These are phyloP conservation scores for Bothriochloa decipiens DNA, from an alignment of 176 grass and related monocot species.

Conservation along the genomic window DNA sequence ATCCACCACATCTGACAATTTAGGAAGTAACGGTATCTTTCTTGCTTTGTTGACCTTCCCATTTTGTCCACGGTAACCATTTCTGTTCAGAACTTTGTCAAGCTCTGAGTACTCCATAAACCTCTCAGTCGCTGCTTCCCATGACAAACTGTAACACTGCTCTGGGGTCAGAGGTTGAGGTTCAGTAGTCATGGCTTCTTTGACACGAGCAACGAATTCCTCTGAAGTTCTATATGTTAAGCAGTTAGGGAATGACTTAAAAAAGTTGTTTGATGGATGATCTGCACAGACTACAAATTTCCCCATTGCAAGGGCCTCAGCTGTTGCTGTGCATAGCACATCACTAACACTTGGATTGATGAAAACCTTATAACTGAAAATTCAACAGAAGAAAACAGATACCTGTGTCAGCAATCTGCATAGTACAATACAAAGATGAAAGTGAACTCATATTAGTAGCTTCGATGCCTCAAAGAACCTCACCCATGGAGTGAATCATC, in stretches of 20 bases:
- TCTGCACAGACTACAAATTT: slow-evolving; percentile 96
- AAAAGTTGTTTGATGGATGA: slow-evolving; percentile 94
- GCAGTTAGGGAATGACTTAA: slow-evolving; percentile 93
- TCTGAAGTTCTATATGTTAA: slow-evolving; percentile 82
- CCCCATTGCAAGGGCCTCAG: slow-evolving; percentile 93
- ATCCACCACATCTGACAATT: slow-evolving; percentile 64
- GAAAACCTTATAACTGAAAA: slow-evolving; percentile 90
- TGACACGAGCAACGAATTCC: slow-evolving; percentile 71
- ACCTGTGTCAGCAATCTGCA: slow-evolving; percentile 28
- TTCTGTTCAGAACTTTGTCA: slow-evolving; percentile 68
- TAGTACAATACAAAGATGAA: background rate
- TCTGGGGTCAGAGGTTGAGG: slow-evolving; percentile 77
- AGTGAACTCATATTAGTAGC: slow-evolving; percentile 24
- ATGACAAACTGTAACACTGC: slow-evolving; percentile 78
- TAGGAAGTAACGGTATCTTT: slow-evolving; percentile 55
- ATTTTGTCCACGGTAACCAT: slow-evolving; percentile 6
- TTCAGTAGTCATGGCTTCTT: slow-evolving; percentile 72
- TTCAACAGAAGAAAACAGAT: slow-evolving; percentile 29
- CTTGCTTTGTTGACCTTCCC: slow-evolving; percentile 38
- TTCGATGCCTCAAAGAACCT: slow-evolving; percentile 26
- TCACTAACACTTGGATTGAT: slow-evolving; percentile 91
- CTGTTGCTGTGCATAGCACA: slow-evolving; percentile 89
- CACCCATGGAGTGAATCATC: slow-evolving; percentile 90
- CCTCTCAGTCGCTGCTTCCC: slow-evolving; percentile 88
- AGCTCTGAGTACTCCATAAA: slow-evolving; percentile 89